These are phyloP conservation scores for Botryotinia narcissicola DNA, from an alignment of 2,329 filamentous ascomycete species.

Conservation along the genomic window DNA sequence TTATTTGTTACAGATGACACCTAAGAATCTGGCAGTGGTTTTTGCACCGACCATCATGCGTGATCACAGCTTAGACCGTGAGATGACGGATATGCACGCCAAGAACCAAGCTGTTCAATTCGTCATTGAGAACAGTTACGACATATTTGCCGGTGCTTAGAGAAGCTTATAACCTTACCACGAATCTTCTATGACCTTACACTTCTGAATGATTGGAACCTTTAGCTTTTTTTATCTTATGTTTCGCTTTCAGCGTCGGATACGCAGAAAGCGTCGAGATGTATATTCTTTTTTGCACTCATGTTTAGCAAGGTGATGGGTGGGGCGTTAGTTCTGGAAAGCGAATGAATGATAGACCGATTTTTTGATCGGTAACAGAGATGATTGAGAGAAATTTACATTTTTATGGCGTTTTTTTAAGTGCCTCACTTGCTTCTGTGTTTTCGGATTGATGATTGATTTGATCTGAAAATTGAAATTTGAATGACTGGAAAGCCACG, in stretches of 20 bases:
- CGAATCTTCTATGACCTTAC: conserved; percentile 2
- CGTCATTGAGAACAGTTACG: conserved; percentile 83
- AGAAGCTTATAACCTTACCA: neutral
- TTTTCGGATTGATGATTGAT: neutral
- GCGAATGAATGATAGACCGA: conserved; percentile 29
- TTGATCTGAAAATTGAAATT: conserved; percentile 2
- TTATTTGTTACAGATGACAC: conserved; percentile 69
- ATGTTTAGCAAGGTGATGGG: conserved; percentile 14
- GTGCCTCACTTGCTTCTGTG: neutral
- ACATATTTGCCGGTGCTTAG: conserved; percentile 59
- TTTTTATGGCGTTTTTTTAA: conserved; percentile 5
- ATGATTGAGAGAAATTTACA: conserved; percentile 3
- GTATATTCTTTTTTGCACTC: conserved; percentile 18
- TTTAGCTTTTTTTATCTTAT: conserved; percentile 15
- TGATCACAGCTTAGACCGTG: conserved; percentile 81
- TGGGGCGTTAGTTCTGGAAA: conserved; percentile 17
- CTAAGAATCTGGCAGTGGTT: conserved; percentile 92
- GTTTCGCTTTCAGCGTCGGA: conserved; percentile 3
- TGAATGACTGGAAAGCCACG: neutral
- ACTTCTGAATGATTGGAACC: conserved; percentile 19
- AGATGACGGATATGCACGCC: conserved; percentile 93
- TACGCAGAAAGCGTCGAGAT: conserved; percentile 9
- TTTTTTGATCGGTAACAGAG: conserved; percentile 16
- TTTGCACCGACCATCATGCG: conserved; percentile 98
- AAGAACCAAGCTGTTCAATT: conserved; percentile 94